Conservation (phyloP, 108 stramenopile species). For the Aurantiochytrium sp. region DNA sequence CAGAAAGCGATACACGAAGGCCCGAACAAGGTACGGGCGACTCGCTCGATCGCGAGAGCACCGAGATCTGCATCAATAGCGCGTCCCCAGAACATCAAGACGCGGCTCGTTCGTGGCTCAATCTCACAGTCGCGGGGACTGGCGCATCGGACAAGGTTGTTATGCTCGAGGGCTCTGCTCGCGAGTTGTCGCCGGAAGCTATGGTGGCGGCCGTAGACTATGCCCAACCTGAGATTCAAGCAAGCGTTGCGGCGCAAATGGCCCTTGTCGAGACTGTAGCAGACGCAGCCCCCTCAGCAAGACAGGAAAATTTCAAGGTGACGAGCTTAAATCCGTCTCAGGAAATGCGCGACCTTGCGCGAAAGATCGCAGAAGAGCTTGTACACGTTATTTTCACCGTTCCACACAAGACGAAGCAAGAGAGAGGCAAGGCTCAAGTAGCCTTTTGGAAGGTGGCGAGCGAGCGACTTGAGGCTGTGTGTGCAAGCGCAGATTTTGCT, state of each 20-base stretch:
- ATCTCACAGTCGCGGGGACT: constrained; percentile 38
- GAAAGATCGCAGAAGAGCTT: not conserved
- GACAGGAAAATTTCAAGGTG: not conserved
- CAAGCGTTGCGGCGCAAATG: not conserved
- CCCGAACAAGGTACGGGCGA: too few relatives aligned
- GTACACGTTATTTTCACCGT: not conserved
- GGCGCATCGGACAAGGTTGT: constrained; percentile 21
- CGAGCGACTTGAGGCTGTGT: not conserved
- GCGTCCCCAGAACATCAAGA: not conserved
- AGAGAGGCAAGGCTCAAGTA: not conserved
- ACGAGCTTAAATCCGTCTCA: not conserved
- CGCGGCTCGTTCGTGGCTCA: not conserved
- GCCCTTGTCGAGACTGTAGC: not conserved
- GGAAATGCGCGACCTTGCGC: not conserved
- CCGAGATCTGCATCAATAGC: not conserved
- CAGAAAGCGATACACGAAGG: too few relatives aligned
- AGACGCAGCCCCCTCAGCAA: not conserved
- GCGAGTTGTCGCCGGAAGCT: not conserved
- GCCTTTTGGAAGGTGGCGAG: not conserved
- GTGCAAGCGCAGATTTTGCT: not conserved
- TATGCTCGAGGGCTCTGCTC: constrained; percentile 18
- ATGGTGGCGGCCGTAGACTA: not conserved
- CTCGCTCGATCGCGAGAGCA: too few relatives aligned
- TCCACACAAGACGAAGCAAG: not conserved
- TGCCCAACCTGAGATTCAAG: not conserved